These are phyloP conservation scores for Curvularia verruculosa DNA, from an alignment of 2,329 filamentous ascomycete species.

Conservation along the genomic window DNA sequence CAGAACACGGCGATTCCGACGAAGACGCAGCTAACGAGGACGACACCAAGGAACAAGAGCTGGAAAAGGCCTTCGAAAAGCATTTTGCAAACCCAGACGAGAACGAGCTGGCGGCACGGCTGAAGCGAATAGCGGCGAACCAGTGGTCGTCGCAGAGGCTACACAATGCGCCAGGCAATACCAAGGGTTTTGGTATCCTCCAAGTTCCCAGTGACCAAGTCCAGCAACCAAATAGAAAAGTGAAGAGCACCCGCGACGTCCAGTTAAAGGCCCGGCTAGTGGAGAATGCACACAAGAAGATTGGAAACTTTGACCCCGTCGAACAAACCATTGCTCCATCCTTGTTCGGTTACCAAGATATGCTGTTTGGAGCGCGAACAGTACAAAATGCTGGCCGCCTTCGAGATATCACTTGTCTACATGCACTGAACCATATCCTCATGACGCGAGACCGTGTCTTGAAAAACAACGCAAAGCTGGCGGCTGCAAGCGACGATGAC, in stretches of 20 bases:
- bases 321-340: constrained; percentile 71
- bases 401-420: constrained; percentile 75
- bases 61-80: constrained; percentile 74
- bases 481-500: constrained; percentile 67
- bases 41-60: constrained; percentile 4
- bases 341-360: constrained; percentile 81
- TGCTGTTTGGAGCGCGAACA: constrained; percentile 76
- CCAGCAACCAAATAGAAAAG: constrained; percentile 23
- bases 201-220: constrained; percentile 33
- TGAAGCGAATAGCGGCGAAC: constrained; percentile 55
- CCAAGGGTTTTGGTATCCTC: constrained; percentile 25
- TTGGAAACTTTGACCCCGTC: constrained; percentile 62
- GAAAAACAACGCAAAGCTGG: constrained; percentile 85
- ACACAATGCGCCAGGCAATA: constrained; percentile 30
- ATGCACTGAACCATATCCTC: constrained; percentile 89
- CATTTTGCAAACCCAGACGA: constrained; percentile 78
- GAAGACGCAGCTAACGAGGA: constrained; percentile 49
- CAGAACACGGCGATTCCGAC: constrained; percentile 13
- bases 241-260: constrained; percentile 36
- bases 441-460: constrained; percentile 91
- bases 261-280: constrained; percentile 43
- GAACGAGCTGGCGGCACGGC: constrained; percentile 59
- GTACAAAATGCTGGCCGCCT: constrained; percentile 70
- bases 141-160: constrained; percentile 57
- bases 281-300: constrained; percentile 36